A percentile compares a stretch with the other conserved stretches of the same genome.
phyloP scores from a whole-genome alignment of 1,139 yeast species.

The Casaregolazyma suthepensis region DNA sequence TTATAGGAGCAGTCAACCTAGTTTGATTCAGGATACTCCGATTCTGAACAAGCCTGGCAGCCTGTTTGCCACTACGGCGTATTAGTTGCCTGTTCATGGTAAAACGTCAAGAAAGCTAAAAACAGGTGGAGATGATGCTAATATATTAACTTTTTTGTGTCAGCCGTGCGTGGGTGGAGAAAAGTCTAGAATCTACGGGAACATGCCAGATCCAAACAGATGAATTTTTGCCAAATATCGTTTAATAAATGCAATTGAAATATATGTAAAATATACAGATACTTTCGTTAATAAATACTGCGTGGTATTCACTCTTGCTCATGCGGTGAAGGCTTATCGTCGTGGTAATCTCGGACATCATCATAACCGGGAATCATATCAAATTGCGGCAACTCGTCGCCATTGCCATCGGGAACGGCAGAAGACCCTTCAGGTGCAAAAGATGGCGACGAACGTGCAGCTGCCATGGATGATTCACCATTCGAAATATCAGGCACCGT shows the following conservation, averaged over 20 bases:
- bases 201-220: conserved; percentile 2
- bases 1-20: neutral
- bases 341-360: conserved; percentile 29
- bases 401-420: neutral
- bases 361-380: conserved; percentile 26
- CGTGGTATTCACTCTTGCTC: neutral
- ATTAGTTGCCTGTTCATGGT: conserved; percentile 6
- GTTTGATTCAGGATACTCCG: neutral
- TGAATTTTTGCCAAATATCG: neutral
- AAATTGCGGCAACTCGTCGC: conserved; percentile 14
- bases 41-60: neutral
- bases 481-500: neutral
- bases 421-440: neutral
- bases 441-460: neutral
- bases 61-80: conserved; percentile 3
- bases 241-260: neutral
- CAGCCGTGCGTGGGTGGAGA: conserved; percentile 7
- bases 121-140: neutral
- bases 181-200: conserved; percentile 13
- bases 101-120: neutral
- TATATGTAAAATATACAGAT: neutral
- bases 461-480: neutral
- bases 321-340: conserved; percentile 22
- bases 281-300: neutral
- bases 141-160: neutral